Base-by-base conservation (phyloP, 805 yeast genomes). In the Ogataea trehalophila region DNA sequence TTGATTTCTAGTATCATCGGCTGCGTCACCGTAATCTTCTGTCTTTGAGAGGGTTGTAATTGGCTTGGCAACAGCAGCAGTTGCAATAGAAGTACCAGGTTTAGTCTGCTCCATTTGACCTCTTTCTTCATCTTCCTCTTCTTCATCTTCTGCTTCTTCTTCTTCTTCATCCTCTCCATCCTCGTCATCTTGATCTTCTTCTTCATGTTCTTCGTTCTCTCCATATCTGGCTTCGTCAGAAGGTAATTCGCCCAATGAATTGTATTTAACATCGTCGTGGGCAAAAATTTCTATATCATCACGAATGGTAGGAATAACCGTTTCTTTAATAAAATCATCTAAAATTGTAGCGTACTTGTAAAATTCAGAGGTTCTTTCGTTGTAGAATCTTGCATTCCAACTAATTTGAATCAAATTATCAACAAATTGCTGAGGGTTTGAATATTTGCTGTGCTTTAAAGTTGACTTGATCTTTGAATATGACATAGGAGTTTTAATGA, bases 381-480 rank as follows among this genome's bases (percentile, higher is more conserved):
- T 92, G 66, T 84, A 92, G 41, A 83, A 78, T 50, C 87, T 79
- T 3, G 97, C 97, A 61, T 92, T 92, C 90, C 95, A 88, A 1
- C 88, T 78, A 44, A 92, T 85, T 64, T 87, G 95, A 0, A 85
- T 88, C 49, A 91, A 62, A 64, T 91, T 97, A 48, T 72, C 76
- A 35, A 91, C 69, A 63, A 88, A 90, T 40, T 80, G 83, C 56
- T 82, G 85, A 0, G 87, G 79, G 41, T 72, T 72, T 5, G 69
- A 63, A 68, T 90, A 91, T 50, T 67, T 68, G 43, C 65, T 67
- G 37, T 74, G 71, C 49, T 79, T 79, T 34, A 87, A 66, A 49
- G 78, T 74, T 54, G 81, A 76, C 48, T 77, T 81, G 48, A 91
- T 77, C 52, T 85, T 81, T 55, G 83, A 81, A 53, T 91, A 76